Percentiles rank a stretch among this genome's conserved stretches.
Conservation (phyloP, 1,284 basidiomycete species). For the Apiotrichum montevideense region DNA sequence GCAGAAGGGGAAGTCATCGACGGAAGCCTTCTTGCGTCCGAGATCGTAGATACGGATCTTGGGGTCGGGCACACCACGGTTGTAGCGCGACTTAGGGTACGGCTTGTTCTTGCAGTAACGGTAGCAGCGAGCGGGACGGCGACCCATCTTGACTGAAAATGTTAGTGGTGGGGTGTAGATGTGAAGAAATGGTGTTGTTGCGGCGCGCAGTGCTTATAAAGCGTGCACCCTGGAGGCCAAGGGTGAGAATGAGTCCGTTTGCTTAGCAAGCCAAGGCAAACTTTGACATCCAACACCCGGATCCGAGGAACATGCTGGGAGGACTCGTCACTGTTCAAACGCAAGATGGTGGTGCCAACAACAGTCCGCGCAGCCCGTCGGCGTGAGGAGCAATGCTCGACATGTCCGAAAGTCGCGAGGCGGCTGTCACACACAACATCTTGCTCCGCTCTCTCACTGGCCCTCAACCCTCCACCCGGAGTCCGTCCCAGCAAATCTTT, state of each 20-base stretch:
- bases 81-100: constrained; percentile 79
- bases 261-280: neutral
- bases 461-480: too few relatives aligned
- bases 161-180: constrained; percentile 2
- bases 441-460: too few relatives aligned
- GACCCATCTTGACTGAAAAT: constrained; percentile 64
- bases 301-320: neutral
- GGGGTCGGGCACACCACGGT: constrained; percentile 94
- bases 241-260: neutral
- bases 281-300: too few relatives aligned
- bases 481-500: too few relatives aligned
- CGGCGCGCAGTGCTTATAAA: neutral
- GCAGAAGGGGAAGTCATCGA: constrained; percentile 97
- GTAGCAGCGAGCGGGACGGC: constrained; percentile 92
- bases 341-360: too few relatives aligned
- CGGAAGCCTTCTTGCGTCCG: constrained; percentile 87
- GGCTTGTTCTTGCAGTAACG: constrained; percentile 99
- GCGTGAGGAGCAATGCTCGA: too few relatives aligned
- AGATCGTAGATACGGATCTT: constrained; percentile 95
- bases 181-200: neutral
- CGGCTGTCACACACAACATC: too few relatives aligned
- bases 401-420: too few relatives aligned
- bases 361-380: too few relatives aligned
- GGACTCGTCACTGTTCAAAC: too few relatives aligned
- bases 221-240: neutral